A percentile compares a stretch with the other conserved stretches of the same genome.
phyloP scores from a whole-genome alignment of 208 protist genomes.

The Acanthamoeba culbertsoni region DNA sequence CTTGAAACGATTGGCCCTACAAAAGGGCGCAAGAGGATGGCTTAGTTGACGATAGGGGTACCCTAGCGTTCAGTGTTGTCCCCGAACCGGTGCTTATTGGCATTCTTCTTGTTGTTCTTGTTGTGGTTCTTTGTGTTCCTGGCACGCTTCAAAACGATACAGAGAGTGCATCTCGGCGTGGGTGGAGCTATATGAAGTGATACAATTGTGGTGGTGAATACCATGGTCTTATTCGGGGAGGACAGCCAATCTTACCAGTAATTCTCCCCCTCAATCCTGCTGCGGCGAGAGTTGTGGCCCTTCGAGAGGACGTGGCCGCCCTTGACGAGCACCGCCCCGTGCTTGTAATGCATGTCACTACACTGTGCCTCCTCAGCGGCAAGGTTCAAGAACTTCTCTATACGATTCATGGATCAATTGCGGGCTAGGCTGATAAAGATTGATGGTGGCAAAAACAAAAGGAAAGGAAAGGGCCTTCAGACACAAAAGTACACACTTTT shows the following conservation, averaged over 20 bases:
- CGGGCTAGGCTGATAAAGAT: not conserved
- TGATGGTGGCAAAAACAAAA: not conserved
- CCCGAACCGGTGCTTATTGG: not conserved
- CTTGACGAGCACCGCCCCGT: constrained; percentile 12
- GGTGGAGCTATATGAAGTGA: not conserved
- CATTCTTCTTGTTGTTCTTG: not conserved
- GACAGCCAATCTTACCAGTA: not conserved
- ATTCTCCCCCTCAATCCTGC: not conserved
- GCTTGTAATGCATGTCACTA: constrained; percentile 15
- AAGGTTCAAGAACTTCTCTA: not conserved
- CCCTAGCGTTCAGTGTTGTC: not conserved
- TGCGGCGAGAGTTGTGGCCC: constrained; percentile 32
- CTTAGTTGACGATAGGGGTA: not conserved
- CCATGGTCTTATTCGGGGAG: not conserved
- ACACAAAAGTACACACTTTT: no score
- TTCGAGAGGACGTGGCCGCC: not conserved
- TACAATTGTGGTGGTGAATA: not conserved
- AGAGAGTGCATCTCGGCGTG: constrained; percentile 44
- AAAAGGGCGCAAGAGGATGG: not conserved
- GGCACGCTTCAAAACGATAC: constrained; percentile 26
- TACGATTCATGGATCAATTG: not conserved
- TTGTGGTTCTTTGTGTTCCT: not conserved
- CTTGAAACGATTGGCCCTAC: not conserved
- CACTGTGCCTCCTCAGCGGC: not conserved
- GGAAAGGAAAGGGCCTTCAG: not conserved